Conservation (phyloP, 2,329 filamentous ascomycete genomes). For the Aspergillus eucalypticola region DNA sequence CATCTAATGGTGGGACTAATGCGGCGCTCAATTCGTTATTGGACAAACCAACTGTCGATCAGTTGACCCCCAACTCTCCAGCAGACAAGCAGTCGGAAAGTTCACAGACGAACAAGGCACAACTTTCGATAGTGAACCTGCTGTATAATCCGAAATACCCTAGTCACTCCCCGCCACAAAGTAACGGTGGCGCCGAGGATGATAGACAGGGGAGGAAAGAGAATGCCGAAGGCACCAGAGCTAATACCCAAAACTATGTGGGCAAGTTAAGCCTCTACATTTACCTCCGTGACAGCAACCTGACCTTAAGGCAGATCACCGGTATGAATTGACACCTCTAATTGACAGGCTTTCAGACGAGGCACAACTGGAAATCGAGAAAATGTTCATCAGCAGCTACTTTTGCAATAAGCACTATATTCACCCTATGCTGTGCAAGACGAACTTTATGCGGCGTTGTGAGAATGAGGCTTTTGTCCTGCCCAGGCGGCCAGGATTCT, state of each 20-base stretch:
- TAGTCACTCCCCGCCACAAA: conserved; percentile 13
- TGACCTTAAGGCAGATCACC: not conserved
- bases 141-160: conserved; percentile 22
- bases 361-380: conserved; percentile 27
- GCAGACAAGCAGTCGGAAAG: not conserved
- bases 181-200: not conserved
- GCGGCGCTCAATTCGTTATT: not conserved
- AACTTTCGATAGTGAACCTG: conserved; percentile 23
- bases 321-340: conserved; percentile 5
- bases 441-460: conserved; percentile 24
- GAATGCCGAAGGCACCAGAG: not conserved
- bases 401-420: conserved; percentile 32
- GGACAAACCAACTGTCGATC: not conserved
- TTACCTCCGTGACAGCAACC: not conserved
- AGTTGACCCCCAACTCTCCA: not conserved
- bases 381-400: conserved; percentile 29
- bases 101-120: conserved; percentile 14
- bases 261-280: not conserved
- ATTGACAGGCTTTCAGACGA: conserved; percentile 13
- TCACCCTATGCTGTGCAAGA: conserved; percentile 26
- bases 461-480: conserved; percentile 23
- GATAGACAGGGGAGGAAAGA: not conserved
- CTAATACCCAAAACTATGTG: not conserved
- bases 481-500: conserved; percentile 11
- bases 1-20: not conserved